These are phyloP conservation scores for Adiantum capillusveneris DNA, from an alignment of 75 land plant genomes.

Conservation along the genomic window DNA sequence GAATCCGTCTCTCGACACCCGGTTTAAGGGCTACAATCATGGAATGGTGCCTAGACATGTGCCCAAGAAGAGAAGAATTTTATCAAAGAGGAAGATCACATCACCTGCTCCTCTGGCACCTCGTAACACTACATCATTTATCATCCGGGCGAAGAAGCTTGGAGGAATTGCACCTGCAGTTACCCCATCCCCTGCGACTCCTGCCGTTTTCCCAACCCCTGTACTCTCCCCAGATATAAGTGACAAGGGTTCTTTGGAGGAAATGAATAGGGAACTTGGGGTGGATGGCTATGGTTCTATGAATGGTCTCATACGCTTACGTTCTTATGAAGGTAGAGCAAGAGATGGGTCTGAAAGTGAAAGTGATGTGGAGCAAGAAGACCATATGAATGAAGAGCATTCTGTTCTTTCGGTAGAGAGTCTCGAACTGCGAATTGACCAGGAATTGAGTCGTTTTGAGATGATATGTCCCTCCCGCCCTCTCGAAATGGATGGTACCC, in stretches of 20 bases:
- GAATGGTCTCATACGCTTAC: conserved; percentile 85
- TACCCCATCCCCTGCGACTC: conserved; percentile 88
- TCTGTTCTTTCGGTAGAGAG: conserved; percentile 20
- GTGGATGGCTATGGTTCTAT: conserved; percentile 93
- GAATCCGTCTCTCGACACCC: background rate
- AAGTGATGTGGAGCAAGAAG: conserved; percentile 78
- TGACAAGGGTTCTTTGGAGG: conserved; percentile 67
- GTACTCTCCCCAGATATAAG: conserved; percentile 57
- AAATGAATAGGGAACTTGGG: conserved; percentile 91
- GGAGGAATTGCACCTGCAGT: conserved; percentile 87
- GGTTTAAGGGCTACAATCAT: background rate
- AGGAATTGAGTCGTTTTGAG: conserved; percentile 87
- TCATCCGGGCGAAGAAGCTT: conserved; percentile 72
- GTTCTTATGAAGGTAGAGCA: conserved; percentile 18
- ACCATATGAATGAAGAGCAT: conserved; percentile 7
- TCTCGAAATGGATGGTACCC: conserved; percentile 14
- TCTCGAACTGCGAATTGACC: conserved; percentile 86
- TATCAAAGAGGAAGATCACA: conserved; percentile 47
- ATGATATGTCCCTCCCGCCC: conserved; percentile 58
- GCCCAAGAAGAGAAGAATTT: conserved; percentile 50
- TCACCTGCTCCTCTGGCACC: conserved; percentile 76
- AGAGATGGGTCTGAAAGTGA: conserved; percentile 47
- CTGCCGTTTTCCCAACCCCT: conserved; percentile 81
- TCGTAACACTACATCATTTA: conserved; percentile 71
- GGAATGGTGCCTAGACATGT: conserved; percentile 73